Conservation (phyloP, 352 stramenopile genomes). For the Thalassiosira livingstoniorum region DNA sequence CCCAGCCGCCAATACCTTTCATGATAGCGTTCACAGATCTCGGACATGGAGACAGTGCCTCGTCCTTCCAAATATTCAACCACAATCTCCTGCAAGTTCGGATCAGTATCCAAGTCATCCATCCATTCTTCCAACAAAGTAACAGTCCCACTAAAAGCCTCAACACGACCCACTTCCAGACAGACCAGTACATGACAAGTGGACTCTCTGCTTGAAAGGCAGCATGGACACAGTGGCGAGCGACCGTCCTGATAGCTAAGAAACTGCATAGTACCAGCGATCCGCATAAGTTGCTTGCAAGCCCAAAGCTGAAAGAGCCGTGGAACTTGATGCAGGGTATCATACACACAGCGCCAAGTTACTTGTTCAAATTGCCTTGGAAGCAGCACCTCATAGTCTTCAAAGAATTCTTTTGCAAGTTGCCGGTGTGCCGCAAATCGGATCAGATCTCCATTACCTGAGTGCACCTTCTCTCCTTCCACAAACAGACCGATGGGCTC, state of each 20-base stretch:
- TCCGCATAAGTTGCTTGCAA: background rate
- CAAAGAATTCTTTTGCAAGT: background rate
- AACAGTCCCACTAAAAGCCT: background rate
- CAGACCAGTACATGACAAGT: background rate
- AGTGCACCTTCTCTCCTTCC: constrained; percentile 11
- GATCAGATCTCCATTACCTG: background rate
- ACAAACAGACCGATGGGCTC: constrained; percentile 22
- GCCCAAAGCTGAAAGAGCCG: constrained; percentile 11
- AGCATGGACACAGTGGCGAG: constrained; percentile 11
- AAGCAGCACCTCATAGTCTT: background rate
- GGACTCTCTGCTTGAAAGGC: background rate
- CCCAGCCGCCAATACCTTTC: too few relatives aligned
- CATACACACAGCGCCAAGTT: constrained; percentile 12
- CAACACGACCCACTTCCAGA: background rate
- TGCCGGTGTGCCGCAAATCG: background rate
- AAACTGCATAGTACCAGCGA: background rate
- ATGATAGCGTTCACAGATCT: too few relatives aligned
- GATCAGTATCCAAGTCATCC: background rate
- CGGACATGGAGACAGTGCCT: too few relatives aligned
- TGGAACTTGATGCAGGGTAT: background rate
- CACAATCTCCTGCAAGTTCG: background rate
- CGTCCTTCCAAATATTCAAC: background rate
- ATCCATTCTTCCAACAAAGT: background rate
- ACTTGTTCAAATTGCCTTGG: constrained; percentile 5
- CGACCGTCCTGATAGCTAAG: too few relatives aligned